phyloP scores from a whole-genome alignment of 805 yeast species.

The Wickerhamiella brachini region DNA sequence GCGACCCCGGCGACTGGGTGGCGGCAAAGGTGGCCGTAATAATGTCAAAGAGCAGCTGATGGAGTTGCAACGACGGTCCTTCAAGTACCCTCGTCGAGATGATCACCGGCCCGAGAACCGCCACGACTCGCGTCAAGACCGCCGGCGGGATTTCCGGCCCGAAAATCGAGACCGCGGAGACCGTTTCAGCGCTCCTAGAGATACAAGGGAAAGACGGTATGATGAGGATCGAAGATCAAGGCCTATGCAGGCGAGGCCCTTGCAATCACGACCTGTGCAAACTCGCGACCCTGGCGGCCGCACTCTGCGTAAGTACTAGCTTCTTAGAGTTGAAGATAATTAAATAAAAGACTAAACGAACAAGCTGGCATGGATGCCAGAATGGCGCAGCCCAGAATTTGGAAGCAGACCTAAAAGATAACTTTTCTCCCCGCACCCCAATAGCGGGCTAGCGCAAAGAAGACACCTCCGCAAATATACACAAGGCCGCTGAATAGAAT shows the following conservation, averaged over 20 bases:
- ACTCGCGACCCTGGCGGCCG: neutral
- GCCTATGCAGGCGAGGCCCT: neutral
- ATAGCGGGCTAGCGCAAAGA: conserved; percentile 19
- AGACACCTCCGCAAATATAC: conserved; percentile 18
- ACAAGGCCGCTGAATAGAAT: conserved; percentile 23
- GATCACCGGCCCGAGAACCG: neutral
- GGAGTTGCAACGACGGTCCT: neutral
- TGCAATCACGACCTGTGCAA: neutral
- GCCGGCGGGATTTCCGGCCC: neutral
- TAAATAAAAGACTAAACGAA: neutral
- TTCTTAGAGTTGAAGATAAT: too few relatives aligned
- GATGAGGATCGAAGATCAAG: neutral
- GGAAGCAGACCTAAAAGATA: neutral
- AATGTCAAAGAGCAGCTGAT: conserved; percentile 28
- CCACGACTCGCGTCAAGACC: neutral
- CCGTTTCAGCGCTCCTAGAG: neutral
- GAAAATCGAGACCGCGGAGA: neutral
- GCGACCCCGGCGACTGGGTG: conserved; percentile 47
- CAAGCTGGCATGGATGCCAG: neutral
- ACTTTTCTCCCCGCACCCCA: conserved; percentile 18
- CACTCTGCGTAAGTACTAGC: neutral
- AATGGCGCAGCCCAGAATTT: too few relatives aligned
- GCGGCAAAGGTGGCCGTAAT: conserved; percentile 83
- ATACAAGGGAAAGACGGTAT: neutral
- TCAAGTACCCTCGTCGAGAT: neutral